Percentiles rank a stretch among this genome's conserved stretches.
Conservation (phyloP, 2,329 filamentous ascomycete species). For the Aurifilum marmelostoma region DNA sequence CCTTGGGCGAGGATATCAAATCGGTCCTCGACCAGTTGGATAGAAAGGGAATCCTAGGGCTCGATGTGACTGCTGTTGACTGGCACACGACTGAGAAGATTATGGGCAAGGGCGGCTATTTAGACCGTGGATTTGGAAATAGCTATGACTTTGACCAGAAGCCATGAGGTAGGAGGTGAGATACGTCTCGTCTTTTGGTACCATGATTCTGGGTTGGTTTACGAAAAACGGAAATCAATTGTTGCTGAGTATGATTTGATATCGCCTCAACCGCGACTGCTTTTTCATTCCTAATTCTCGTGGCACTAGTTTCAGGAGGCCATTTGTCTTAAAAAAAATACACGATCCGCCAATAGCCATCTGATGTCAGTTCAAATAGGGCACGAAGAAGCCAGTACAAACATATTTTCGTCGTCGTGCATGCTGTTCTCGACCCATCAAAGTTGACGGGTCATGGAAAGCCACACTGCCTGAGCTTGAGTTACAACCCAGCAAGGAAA, state of each 20-base stretch:
- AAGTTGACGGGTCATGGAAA: background rate
- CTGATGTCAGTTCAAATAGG: background rate
- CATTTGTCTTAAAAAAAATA: background rate
- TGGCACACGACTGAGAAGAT: conserved; percentile 50
- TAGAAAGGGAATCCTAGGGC: too few species aligned
- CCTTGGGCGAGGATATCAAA: conserved; percentile 54
- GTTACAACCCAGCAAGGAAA: background rate
- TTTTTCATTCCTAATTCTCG: background rate
- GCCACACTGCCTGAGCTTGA: too few species aligned
- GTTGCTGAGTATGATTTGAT: too few species aligned
- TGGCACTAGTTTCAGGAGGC: background rate
- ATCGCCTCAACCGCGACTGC: background rate
- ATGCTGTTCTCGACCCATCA: background rate
- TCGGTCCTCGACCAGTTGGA: too few species aligned
- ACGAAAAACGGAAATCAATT: background rate
- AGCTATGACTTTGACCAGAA: conserved; percentile 64
- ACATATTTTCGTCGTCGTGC: background rate
- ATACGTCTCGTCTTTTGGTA: background rate
- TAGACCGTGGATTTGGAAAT: conserved; percentile 63
- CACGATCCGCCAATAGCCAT: background rate
- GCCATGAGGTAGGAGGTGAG: conserved; percentile 11
- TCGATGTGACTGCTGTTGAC: conserved; percentile 50
- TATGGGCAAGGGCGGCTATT: conserved; percentile 45
- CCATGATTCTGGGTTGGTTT: background rate
- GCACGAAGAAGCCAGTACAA: background rate